These are phyloP conservation scores for Lepiota brunneoincarnata DNA, from an alignment of 768 basidiomycete genomes.

Conservation along the genomic window DNA sequence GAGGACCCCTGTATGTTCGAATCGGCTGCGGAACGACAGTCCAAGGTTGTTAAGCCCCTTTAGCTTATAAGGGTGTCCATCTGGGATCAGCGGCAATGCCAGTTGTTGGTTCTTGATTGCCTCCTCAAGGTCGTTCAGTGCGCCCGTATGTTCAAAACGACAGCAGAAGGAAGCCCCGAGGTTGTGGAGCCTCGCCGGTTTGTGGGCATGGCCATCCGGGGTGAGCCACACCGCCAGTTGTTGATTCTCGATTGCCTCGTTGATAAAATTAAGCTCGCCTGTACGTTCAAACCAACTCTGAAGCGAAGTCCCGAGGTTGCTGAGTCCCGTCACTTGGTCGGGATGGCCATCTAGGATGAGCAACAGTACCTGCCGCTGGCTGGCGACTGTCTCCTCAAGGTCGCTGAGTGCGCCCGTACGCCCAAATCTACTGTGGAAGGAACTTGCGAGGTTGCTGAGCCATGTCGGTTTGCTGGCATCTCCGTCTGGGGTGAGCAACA, in stretches of 20 bases:
- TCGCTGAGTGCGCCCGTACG: neutral
- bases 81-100: neutral
- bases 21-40: constrained; percentile 6
- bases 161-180: neutral
- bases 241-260: neutral
- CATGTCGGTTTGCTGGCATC: neutral
- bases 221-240: neutral
- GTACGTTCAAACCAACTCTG: neutral
- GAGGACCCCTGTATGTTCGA: constrained; percentile 14
- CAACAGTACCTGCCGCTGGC: neutral
- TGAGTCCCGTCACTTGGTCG: no score
- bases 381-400: neutral
- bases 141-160: neutral
- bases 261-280: neutral
- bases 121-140: neutral
- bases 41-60: neutral
- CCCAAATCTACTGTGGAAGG: neutral
- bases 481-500: neutral
- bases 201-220: neutral
- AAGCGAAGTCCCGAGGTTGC: no score
- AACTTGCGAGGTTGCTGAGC: neutral
- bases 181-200: neutral
- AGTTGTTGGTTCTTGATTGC: neutral
- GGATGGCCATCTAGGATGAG: neutral
- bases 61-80: neutral